Percentiles rank a stretch among this genome's conserved stretches.
Evolutionary conservation across 176 grass and related monocot genomes (phyloP).

Genomic region (Carex scoparia): DNA sequence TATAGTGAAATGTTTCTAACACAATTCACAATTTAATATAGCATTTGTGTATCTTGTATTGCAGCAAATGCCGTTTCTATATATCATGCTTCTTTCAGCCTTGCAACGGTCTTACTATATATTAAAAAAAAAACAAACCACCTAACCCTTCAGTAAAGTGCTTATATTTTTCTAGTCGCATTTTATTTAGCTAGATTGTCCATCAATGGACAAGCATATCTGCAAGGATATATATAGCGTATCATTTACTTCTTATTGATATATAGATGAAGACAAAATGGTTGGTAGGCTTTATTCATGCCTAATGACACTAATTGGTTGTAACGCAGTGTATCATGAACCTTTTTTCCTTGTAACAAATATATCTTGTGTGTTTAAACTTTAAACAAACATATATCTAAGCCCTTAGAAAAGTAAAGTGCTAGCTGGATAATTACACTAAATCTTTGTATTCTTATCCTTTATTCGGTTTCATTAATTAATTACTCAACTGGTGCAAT

Average conservation of each 20-base stretch:
- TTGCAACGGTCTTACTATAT: too few relatives aligned
- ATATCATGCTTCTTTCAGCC: too few relatives aligned
- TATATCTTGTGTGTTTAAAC: background rate
- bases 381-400: background rate
- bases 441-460: background rate
- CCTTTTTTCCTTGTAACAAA: background rate
- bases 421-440: background rate
- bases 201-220: too few relatives aligned
- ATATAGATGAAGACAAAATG: background rate
- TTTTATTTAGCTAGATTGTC: too few relatives aligned
- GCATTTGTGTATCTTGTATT: too few relatives aligned
- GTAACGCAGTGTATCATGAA: background rate
- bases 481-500: background rate
- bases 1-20: background rate
- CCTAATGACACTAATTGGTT: background rate
- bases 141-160: too few relatives aligned
- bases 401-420: background rate
- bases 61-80: too few relatives aligned
- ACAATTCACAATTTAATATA: too few relatives aligned
- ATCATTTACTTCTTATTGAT: background rate
- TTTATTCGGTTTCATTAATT: background rate
- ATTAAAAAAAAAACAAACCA: too few relatives aligned
- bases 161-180: too few relatives aligned
- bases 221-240: background rate
- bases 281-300: background rate